A percentile compares a stretch with the other conserved stretches of the same genome.
phyloP scores from a whole-genome alignment of 768 basidiomycete genomes.

The Chalciporus pseudorubinellus region DNA sequence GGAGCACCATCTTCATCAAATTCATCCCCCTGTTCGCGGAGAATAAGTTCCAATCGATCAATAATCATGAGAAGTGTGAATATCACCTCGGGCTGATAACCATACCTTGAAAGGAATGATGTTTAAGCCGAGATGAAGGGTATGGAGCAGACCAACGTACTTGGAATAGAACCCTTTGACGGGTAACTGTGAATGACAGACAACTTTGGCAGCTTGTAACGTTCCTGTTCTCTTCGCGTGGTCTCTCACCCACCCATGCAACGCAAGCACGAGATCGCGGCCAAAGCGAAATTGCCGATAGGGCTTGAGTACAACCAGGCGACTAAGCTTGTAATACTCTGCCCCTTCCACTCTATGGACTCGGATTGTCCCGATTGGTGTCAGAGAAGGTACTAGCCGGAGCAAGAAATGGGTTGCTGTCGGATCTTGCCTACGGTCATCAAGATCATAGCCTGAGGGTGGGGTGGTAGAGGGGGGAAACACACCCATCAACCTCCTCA shows the following conservation, averaged over 20 bases:
- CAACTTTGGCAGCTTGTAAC: constrained; percentile 40
- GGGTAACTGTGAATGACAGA: constrained; percentile 67
- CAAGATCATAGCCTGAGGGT: constrained; percentile 6
- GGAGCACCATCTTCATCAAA: constrained; percentile 85
- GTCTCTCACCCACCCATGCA: constrained; percentile 57
- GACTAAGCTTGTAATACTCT: constrained; percentile 67
- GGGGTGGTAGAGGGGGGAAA: constrained; percentile 11
- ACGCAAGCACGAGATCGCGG: constrained; percentile 55
- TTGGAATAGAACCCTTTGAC: constrained; percentile 74
- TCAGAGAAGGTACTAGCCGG: constrained; percentile 56
- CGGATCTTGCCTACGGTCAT: constrained; percentile 52
- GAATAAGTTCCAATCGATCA: constrained; percentile 20
- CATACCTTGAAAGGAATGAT: constrained; percentile 48
- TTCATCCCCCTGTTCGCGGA: constrained; percentile 53
- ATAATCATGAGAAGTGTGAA: constrained; percentile 14
- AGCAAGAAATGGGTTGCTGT: constrained; percentile 70
- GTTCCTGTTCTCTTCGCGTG: constrained; percentile 32
- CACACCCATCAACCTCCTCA: constrained; percentile 71
- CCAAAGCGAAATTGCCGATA: constrained; percentile 68
- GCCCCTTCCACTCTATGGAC: constrained; percentile 36
- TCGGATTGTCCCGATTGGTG: constrained; percentile 73
- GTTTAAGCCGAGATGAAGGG: constrained; percentile 12
- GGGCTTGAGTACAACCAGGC: constrained; percentile 64
- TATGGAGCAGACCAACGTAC: constrained; percentile 38
- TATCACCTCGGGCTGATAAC: constrained; percentile 64